A percentile compares a stretch with the other conserved stretches of the same genome.
These are phyloP conservation scores for Coniochaeta prunicola DNA, from an alignment of 2,329 filamentous ascomycete genomes.

Conservation along the genomic window DNA sequence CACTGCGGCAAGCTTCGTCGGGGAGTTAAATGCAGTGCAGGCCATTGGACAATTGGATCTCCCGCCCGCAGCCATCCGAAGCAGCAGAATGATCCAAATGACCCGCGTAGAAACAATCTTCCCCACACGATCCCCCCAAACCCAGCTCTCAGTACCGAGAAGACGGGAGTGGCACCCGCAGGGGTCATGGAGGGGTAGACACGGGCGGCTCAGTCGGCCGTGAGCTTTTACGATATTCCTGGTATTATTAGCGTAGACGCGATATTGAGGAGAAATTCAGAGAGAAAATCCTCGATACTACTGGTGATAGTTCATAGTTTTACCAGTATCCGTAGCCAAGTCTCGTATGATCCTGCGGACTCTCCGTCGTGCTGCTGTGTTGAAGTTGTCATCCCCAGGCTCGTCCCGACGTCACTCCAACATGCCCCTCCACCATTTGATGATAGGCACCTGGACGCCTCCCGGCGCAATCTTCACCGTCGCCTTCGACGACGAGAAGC, in stretches of 20 bases:
- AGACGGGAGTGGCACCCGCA: neutral
- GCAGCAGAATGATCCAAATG: neutral
- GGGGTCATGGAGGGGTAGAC: constrained; percentile 5
- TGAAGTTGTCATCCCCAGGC: neutral
- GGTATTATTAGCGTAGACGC: neutral
- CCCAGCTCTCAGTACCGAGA: constrained; percentile 2
- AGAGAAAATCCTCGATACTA: neutral
- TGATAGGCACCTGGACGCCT: constrained; percentile 88
- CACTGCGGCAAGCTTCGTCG: neutral
- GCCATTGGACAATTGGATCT: neutral
- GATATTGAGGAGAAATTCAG: neutral
- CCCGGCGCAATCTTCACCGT: constrained; percentile 88
- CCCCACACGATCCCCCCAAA: neutral
- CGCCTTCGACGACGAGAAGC: constrained; percentile 74
- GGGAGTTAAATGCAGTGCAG: neutral
- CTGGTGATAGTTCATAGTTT: neutral
- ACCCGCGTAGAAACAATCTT: constrained; percentile 5
- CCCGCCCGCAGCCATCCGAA: neutral
- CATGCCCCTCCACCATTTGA: constrained; percentile 79
- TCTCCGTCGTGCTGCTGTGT: neutral
- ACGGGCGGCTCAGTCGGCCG: neutral
- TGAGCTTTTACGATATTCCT: neutral
- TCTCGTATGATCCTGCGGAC: neutral
- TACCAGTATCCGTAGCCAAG: neutral
- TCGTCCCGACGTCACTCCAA: constrained; percentile 19